Evolutionary conservation across 306 rosid species (phyloP).

Genomic region (Prunus dulcis): DNA sequence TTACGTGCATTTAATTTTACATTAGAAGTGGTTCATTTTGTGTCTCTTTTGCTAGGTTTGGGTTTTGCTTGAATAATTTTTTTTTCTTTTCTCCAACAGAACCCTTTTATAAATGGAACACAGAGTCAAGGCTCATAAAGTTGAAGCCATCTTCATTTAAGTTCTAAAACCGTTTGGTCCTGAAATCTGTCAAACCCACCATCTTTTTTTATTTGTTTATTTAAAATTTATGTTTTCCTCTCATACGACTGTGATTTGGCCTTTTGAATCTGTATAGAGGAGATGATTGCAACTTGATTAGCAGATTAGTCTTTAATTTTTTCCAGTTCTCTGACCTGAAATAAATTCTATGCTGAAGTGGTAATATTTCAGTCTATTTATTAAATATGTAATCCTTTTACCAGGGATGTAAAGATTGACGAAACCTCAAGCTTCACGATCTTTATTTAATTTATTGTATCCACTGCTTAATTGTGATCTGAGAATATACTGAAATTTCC

Average conservation of each 20-base stretch:
- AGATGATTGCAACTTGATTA: not conserved
- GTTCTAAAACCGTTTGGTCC: not conserved
- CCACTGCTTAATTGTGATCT: conserved; percentile 4
- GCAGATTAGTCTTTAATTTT: not conserved
- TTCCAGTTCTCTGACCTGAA: conserved; percentile 14
- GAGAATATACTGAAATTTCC: conserved; percentile 13
- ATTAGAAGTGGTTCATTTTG: not conserved
- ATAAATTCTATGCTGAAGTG: conserved; percentile 3
- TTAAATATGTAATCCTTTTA: conserved; percentile 9
- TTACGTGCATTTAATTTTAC: not conserved
- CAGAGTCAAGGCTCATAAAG: not conserved
- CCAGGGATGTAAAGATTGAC: conserved; percentile 16
- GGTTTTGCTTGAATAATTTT: conserved; percentile 6
- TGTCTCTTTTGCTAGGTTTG: not conserved
- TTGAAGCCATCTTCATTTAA: not conserved
- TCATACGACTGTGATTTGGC: not conserved
- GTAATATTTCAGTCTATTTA: not conserved
- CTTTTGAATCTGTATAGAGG: conserved; percentile 4
- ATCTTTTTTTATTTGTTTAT: not conserved
- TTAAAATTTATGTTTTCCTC: not conserved
- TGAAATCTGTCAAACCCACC: not conserved
- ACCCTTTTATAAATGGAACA: not conserved
- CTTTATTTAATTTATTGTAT: not conserved
- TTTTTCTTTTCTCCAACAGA: no score
- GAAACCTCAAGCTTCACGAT: conserved; percentile 5